Evolutionary conservation across 2,329 filamentous ascomycete genomes (phyloP).

Genomic region (Endoconidiophora laricicola): DNA sequence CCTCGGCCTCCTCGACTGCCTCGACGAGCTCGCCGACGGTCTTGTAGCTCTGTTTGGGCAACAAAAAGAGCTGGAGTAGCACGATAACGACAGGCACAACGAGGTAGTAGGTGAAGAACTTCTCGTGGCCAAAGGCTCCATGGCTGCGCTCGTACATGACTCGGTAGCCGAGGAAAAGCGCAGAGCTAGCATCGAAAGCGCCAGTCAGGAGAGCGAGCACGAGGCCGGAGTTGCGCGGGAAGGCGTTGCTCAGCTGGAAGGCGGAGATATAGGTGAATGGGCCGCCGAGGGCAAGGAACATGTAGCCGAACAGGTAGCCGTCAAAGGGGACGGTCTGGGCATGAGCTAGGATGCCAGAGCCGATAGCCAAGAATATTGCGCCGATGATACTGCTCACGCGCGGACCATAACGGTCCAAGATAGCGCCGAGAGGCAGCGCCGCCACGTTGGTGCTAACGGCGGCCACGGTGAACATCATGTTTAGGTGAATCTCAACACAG

Average conservation of each 20-base stretch:
- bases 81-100: constrained; percentile 51
- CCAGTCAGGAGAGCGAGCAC: constrained; percentile 67
- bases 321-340: constrained; percentile 51
- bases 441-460: constrained; percentile 79
- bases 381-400: constrained; percentile 58
- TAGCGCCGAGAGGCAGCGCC: constrained; percentile 68
- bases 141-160: constrained; percentile 46
- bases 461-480: constrained; percentile 84
- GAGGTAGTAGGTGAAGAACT: constrained; percentile 60
- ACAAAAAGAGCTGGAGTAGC: constrained; percentile 49
- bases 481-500: constrained; percentile 48
- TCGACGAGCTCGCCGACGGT: constrained; percentile 69
- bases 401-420: constrained; percentile 70
- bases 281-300: constrained; percentile 61
- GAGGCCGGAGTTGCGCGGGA: constrained; percentile 59
- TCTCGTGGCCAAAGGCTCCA: constrained; percentile 40
- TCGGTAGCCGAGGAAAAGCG: constrained; percentile 59
- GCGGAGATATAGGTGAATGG: constrained; percentile 71
- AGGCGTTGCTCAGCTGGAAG: constrained; percentile 73
- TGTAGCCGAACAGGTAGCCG: constrained; percentile 55
- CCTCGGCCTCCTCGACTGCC: constrained; percentile 41
- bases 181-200: constrained; percentile 69
- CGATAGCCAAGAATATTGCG: constrained; percentile 48
- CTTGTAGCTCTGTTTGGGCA: constrained; percentile 66
- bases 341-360: constrained; percentile 58